Base-by-base conservation (phyloP, 176 grass and related monocot species). In the maize (Zea mays) region DNA sequence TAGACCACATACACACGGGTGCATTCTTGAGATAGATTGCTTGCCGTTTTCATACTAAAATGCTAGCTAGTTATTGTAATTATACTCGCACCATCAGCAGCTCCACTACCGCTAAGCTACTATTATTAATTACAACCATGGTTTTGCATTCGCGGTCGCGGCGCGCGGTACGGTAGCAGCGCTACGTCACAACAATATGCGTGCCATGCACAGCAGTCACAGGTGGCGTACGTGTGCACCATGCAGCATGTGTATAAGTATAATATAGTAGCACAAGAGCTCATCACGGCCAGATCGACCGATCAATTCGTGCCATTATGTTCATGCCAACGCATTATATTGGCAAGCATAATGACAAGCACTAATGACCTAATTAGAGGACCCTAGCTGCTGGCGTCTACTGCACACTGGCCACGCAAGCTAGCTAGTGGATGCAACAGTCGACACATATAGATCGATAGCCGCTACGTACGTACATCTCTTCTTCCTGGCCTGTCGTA, bases 401-500 rank as follows among this genome's bases (percentile, higher is more conserved):
- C 40, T 45, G 12, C 12, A 41, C 50, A n/a, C 61, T 35, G 52
- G 2, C 19, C 34, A 44, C 42, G 17, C 36, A 4, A 63, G 59
- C 58, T 67, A 74, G 62, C 59, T 67, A 75, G 72, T 67, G 81
- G 81, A 83, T 59, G 81, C 50, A 75, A 72, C 57, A 72, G 68
- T 64, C 4, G 41, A 69, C 65, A 69, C 65, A 47, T 36, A 73
- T 0, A 39, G 0, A 73, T 0, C 19, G 12, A 69, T 46, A 49
- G 11, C 11, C 3, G 46, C 46, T 47, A 50, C 48, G 48, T 50
- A 52, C 49, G 49, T 58, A 27, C 27, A 27, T 27, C 39, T 75
- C 20, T 75, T 42, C 45, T n/a, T n/a, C n/a, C n/a, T n/a, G n/a
- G n/a, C 11, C 69, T 50, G 58, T 57, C 43, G 47, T 38, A 40